Percentiles rank a stretch among this genome's conserved stretches.
Evolutionary conservation across 495 filamentous ascomycete genomes (phyloP).

Genomic region (Xylaria nigripes): DNA sequence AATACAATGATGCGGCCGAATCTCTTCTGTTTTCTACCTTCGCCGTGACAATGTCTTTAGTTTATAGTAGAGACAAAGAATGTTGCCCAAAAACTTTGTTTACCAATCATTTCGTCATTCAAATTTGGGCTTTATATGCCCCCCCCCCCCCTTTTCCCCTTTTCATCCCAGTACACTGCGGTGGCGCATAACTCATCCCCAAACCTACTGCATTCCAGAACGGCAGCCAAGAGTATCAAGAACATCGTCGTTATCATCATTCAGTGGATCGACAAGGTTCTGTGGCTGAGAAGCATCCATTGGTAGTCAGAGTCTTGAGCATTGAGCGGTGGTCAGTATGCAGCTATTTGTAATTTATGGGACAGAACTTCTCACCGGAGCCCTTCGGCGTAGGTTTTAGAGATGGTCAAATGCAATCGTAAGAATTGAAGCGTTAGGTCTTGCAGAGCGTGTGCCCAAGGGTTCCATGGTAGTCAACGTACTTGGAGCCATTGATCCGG

Average conservation of each 20-base stretch:
- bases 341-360: background rate
- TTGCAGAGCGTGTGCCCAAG: no score
- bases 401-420: no score
- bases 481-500: no score
- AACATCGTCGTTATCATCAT: conserved; percentile 3
- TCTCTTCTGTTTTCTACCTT: background rate
- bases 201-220: background rate
- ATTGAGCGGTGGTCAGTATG: background rate
- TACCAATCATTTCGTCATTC: conserved; percentile 4
- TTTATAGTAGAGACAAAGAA: background rate
- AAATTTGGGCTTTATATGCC: no score
- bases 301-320: conserved; percentile 3
- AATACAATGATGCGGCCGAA: background rate
- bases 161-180: background rate
- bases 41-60: no score
- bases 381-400: background rate
- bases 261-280: background rate
- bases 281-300: background rate
- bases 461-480: no score
- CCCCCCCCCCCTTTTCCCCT: no score
- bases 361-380: background rate
- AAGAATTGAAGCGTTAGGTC: no score
- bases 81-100: background rate
- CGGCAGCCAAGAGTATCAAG: conserved; percentile 8
- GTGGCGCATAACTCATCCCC: background rate